A percentile compares a stretch with the other conserved stretches of the same genome.
phyloP scores from a whole-genome alignment of 257 asterid species.

The Nicotiana tabacum region DNA sequence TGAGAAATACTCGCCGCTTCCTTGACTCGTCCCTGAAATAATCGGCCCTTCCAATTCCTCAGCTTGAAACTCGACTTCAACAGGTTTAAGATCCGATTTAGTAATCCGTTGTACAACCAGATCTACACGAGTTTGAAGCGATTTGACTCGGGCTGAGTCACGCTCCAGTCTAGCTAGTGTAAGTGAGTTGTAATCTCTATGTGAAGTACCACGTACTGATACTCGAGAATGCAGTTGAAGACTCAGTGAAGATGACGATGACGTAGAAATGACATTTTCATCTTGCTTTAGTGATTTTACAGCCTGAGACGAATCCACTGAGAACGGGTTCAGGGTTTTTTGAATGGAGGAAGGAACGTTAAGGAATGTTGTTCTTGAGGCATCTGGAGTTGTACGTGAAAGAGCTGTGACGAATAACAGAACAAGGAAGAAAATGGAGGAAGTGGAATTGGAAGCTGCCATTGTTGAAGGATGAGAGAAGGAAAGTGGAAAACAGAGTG shows the following conservation, averaged over 20 bases:
- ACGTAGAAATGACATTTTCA: slow-evolving; percentile 13
- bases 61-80: slow-evolving; percentile 41
- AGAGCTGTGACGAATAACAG: slow-evolving; percentile 24
- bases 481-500: background rate
- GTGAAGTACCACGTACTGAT: slow-evolving; percentile 38
- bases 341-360: slow-evolving; percentile 46
- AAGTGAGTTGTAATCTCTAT: slow-evolving; percentile 50
- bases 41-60: slow-evolving; percentile 64
- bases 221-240: slow-evolving; percentile 65
- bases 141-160: slow-evolving; percentile 64
- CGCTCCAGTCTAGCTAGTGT: slow-evolving; percentile 60
- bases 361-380: slow-evolving; percentile 30
- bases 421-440: slow-evolving; percentile 22
- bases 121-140: slow-evolving; percentile 73
- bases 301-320: slow-evolving; percentile 17
- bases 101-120: slow-evolving; percentile 47
- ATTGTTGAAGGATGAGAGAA: slow-evolving; percentile 12
- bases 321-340: slow-evolving; percentile 40
- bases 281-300: slow-evolving; percentile 34
- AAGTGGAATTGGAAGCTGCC: slow-evolving; percentile 28
- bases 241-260: slow-evolving; percentile 27
- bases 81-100: slow-evolving; percentile 63
- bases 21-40: slow-evolving; percentile 85
- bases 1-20: slow-evolving; percentile 95
- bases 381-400: slow-evolving; percentile 39